Evolutionary conservation across 2,329 filamentous ascomycete genomes (phyloP).

Genomic region (Paradendryphiella salina): DNA sequence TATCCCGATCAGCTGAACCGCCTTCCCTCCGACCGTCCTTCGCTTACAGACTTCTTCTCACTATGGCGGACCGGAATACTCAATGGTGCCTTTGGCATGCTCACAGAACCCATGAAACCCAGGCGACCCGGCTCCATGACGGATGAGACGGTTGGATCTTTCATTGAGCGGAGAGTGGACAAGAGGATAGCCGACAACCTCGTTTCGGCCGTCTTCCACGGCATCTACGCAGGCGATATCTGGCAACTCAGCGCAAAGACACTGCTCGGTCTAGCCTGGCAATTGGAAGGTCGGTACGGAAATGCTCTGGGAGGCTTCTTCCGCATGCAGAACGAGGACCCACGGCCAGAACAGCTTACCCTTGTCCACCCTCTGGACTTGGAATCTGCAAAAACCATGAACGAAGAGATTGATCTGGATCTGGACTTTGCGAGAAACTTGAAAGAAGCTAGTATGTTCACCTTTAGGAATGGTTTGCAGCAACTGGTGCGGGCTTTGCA

Average conservation of each 20-base stretch:
- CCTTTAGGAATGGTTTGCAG: slow-evolving; percentile 51
- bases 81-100: slow-evolving; percentile 48
- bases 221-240: slow-evolving; percentile 90
- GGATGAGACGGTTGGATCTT: slow-evolving; percentile 75
- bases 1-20: slow-evolving; percentile 79
- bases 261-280: slow-evolving; percentile 57
- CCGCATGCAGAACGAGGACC: slow-evolving; percentile 22
- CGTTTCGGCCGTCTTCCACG: slow-evolving; percentile 75
- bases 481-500: slow-evolving; percentile 47
- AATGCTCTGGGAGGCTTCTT: slow-evolving; percentile 29
- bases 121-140: slow-evolving; percentile 44
- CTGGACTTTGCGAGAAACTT: slow-evolving; percentile 39
- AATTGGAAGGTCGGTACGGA: slow-evolving; percentile 54
- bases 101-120: slow-evolving; percentile 46
- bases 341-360: background rate
- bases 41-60: slow-evolving; percentile 38
- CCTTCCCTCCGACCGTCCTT: slow-evolving; percentile 25
- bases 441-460: slow-evolving; percentile 46
- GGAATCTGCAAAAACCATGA: slow-evolving; percentile 31
- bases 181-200: slow-evolving; percentile 69
- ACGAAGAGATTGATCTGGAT: slow-evolving; percentile 44
- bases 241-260: slow-evolving; percentile 75
- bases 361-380: slow-evolving; percentile 31
- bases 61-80: slow-evolving; percentile 61
- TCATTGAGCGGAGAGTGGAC: slow-evolving; percentile 60